phyloP scores from a whole-genome alignment of 371 early-diverging fungal species.

The Mortierella sp. region DNA sequence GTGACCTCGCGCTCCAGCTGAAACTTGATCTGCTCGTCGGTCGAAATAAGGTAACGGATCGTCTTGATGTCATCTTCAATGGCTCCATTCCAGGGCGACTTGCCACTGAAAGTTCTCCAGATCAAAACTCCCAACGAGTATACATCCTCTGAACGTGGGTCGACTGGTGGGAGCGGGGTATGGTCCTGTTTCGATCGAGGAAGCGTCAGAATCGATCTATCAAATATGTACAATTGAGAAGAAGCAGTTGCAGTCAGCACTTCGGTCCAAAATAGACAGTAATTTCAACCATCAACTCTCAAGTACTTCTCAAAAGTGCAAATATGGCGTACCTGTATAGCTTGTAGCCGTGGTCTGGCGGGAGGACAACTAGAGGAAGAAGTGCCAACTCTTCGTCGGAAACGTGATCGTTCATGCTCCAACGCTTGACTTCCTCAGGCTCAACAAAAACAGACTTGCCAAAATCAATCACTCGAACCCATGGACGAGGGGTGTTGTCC shows the following conservation, averaged over 20 bases:
- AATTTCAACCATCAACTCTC: background rate
- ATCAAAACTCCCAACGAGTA: constrained; percentile 73
- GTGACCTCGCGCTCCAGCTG: constrained; percentile 64
- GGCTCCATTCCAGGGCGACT: constrained; percentile 74
- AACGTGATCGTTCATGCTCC: constrained; percentile 66
- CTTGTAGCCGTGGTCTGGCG: constrained; percentile 71
- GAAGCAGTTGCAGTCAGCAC: background rate
- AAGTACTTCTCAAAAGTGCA: background rate
- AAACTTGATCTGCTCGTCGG: constrained; percentile 63
- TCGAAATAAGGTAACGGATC: constrained; percentile 67
- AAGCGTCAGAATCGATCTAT: constrained; percentile 67
- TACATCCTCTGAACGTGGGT: constrained; percentile 73
- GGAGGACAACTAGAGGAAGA: constrained; percentile 65
- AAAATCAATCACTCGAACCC: constrained; percentile 72
- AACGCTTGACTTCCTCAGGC: constrained; percentile 60
- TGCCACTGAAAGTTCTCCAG: constrained; percentile 74
- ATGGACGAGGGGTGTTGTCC: constrained; percentile 64
- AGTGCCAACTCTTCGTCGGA: constrained; percentile 62
- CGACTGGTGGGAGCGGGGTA: constrained; percentile 60
- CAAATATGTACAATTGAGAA: no score
- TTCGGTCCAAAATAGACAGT: background rate
- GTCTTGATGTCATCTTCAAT: constrained; percentile 70
- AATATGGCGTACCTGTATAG: constrained; percentile 52
- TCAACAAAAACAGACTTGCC: constrained; percentile 69
- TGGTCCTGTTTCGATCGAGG: constrained; percentile 67